phyloP scores from a whole-genome alignment of 148 eudicot genomes.

The Limonium bicolor region DNA sequence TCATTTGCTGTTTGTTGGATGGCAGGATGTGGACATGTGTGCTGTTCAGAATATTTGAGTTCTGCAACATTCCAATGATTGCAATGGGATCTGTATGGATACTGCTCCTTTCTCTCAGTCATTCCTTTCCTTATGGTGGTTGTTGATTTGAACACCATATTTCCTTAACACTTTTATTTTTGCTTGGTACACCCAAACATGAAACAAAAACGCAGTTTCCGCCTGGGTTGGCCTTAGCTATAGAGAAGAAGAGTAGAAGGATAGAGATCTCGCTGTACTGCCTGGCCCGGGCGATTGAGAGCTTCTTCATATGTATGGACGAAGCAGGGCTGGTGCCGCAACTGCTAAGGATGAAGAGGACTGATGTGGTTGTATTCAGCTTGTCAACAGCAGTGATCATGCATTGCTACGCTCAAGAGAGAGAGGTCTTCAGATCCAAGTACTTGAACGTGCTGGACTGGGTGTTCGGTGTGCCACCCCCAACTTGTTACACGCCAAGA shows the following conservation, averaged over 20 bases:
- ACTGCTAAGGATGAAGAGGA: conserved; percentile 59
- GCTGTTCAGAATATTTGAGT: conserved; percentile 65
- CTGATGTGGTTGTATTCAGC: conserved; percentile 80
- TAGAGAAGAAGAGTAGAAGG: conserved; percentile 96
- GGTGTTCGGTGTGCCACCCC: conserved; percentile 93
- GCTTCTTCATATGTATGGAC: conserved; percentile 92
- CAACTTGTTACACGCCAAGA: conserved; percentile 65
- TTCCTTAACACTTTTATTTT: too few relatives aligned
- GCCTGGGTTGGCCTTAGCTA: conserved; percentile 81
- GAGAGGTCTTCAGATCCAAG: conserved; percentile 91
- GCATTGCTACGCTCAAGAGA: conserved; percentile 94
- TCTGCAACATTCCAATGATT: conserved; percentile 87
- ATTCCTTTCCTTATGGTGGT: too few relatives aligned
- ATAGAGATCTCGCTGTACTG: conserved; percentile 95
- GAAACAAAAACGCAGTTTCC: conserved; percentile 94
- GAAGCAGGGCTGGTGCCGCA: conserved; percentile 70
- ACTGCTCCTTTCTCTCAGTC: not conserved
- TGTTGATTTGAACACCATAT: too few relatives aligned
- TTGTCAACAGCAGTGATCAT: conserved; percentile 88
- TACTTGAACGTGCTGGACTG: conserved; percentile 97
- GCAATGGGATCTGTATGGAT: conserved; percentile 69
- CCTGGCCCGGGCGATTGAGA: conserved; percentile 86
- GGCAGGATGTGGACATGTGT: conserved; percentile 94
- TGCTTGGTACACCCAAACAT: too few relatives aligned
- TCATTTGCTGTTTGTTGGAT: not conserved